Base-by-base conservation (phyloP, 2,329 filamentous ascomycete genomes). In the Neonectria neomacrospora region DNA sequence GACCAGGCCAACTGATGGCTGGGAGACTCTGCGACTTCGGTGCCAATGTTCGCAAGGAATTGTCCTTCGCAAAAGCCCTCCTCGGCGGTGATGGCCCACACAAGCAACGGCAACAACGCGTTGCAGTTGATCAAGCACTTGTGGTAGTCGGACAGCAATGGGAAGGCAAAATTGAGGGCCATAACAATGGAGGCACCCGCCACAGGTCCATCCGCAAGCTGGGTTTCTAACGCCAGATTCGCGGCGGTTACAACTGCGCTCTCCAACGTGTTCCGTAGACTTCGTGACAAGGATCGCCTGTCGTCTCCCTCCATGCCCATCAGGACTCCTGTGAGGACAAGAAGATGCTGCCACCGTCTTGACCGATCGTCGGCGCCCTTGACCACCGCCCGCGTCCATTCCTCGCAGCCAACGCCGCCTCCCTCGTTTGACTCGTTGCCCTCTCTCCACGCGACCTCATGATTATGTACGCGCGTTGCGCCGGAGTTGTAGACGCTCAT, bases 251-350 rank as follows among this genome's bases (percentile, higher is more conserved):
- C 89, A 34, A 97, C 85, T 2, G 91, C 92, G 18, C 84, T 82
- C 73, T 95, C 91, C 0, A 97, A 81, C 44, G 87, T 92, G 34
- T 81, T 85, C 48, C 90, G 85, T 75, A 95, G 83, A 54, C 83
- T 78, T 32, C 82, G 79, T 5, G 90, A 87, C n/a, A 94, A 77
- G n/a, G 87, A 86, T 62, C 86, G 84, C 48, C 88, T 80, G 42
- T 89, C 85, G 64, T 87, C 83, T 16, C 85, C 82, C 68, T 91
- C 90, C 73, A 94, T 90, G 9, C 92, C 93, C 74, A 95, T 85
- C 61, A 97, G 79, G 22, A 97, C 81, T 3, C 93, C 94, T 0
- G 90, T 89, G 9, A 97, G 85, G 5, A 94, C 85, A n/a, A 97
- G 82, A 30, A 94, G 79, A 77, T 97, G 94, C 76, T 93, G 90